These are phyloP conservation scores for Glycine latifolia DNA, from an alignment of 306 rosid species.

Conservation along the genomic window DNA sequence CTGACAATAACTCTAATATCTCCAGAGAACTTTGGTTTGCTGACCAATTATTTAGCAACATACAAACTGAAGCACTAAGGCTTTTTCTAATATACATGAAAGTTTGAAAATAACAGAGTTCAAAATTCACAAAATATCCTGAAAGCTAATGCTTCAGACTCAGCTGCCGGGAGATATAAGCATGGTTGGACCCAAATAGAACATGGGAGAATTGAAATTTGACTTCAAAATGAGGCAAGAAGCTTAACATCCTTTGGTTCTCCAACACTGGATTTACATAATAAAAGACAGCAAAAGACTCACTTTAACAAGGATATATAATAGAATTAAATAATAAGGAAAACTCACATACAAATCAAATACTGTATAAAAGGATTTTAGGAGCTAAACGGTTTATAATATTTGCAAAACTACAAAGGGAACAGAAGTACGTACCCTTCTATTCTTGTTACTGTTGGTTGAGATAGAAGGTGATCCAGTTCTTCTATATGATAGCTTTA, in stretches of 20 bases:
- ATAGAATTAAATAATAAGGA: conserved; percentile 12
- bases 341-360: conserved; percentile 8
- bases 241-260: conserved; percentile 33
- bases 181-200: conserved; percentile 38
- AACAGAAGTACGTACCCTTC: conserved; percentile 48
- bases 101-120: conserved; percentile 30
- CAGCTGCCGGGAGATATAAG: not conserved
- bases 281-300: conserved; percentile 23
- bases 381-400: conserved; percentile 25
- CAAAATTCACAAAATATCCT: not conserved
- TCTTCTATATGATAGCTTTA: conserved; percentile 65
- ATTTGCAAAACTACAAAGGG: conserved; percentile 28
- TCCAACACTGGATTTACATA: conserved; percentile 34
- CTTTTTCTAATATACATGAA: not conserved
- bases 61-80: not conserved
- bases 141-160: conserved; percentile 21
- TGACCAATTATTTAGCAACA: not conserved
- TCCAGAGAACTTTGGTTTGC: not conserved
- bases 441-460: conserved; percentile 47
- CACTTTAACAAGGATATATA: conserved; percentile 2
- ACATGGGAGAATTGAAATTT: conserved; percentile 34
- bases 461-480: conserved; percentile 73
- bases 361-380: conserved; percentile 22
- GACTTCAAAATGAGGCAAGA: conserved; percentile 45
- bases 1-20: not conserved